Evolutionary conservation across 2,329 filamentous ascomycete genomes (phyloP), one percentile per base, ranked within the genome.

Genomic region (Fusarium setosum): DNA sequence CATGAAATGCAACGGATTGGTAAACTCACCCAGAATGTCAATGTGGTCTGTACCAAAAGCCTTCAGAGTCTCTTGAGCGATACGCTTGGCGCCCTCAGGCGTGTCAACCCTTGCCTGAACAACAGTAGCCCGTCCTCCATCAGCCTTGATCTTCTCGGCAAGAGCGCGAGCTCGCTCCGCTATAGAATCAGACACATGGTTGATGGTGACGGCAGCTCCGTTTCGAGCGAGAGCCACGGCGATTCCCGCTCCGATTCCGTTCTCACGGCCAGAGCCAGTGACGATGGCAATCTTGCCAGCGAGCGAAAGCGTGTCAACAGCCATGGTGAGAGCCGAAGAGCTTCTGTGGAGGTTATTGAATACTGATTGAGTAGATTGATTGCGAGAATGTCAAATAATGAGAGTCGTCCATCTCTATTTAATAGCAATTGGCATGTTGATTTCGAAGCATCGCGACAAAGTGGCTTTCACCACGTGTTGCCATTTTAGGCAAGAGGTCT

Each of bases 221-320:
- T 80, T 79, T 8, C 75, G 74, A 6, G 78, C 79, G 1, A 83
- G 69, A 0, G 76, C 73, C 4, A 48, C 42, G 13, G 77, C 80
- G 11, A 80, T 81, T 23, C 71, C 79, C 3, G 80, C 80, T 5
- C 81, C 80, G 18, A 82, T 81, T 6, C 79, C 79, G 32, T 79
- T 81, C 31, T 81, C 78, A 10, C 75, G 74, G 29, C 79, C 79
- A 9, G 80, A 82, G 20, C 81, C 81, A 2, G 81, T 83, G 18
- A 83, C 69, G 24, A 83, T 79, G 63, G 81, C 81, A 2, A 76
- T 67, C 56, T 83, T 82, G 55, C 76, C 77, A 13, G 64, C 63
- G 18, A 83, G 76, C 7, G 76, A 78, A n/a, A 82, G 72, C 1
- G 72, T 76, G 17, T 80, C 77, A 20, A 66, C 54, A n/a, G 71